A percentile compares a stretch with the other conserved stretches of the same genome.
These are phyloP conservation scores for Salix caprea DNA, from an alignment of 345 rosid species.

Conservation along the genomic window DNA sequence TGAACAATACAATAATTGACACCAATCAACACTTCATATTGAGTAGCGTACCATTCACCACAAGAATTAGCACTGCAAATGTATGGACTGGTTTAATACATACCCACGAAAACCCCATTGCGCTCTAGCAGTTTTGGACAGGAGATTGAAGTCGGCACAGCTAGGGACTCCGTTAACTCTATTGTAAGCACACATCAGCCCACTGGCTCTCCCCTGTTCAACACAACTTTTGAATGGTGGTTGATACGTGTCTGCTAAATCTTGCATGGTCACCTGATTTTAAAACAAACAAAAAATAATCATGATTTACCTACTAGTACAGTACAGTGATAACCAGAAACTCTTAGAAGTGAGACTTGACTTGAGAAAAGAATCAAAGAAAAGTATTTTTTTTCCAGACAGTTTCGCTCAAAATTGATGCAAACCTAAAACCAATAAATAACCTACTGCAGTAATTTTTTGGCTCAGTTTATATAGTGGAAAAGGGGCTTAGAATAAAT, in stretches of 20 bases:
- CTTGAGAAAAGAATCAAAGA: neutral
- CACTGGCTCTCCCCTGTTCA: slow-evolving; percentile 27
- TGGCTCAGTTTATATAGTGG: too few relatives aligned
- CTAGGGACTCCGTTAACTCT: slow-evolving; percentile 29
- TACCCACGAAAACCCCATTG: slow-evolving; percentile 80
- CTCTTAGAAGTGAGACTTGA: slow-evolving; percentile 1
- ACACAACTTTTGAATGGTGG: slow-evolving; percentile 32
- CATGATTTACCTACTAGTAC: neutral
- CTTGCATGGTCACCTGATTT: slow-evolving; percentile 23
- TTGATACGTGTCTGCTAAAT: slow-evolving; percentile 33
- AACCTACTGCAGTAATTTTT: too few relatives aligned
- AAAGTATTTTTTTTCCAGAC: neutral
- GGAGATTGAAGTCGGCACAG: slow-evolving; percentile 28
- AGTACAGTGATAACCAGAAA: neutral
- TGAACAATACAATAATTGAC: slow-evolving; percentile 6
- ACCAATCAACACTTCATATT: neutral
- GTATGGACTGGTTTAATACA: neutral
- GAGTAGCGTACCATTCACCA: neutral
- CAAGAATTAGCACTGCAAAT: neutral
- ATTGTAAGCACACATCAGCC: slow-evolving; percentile 30
- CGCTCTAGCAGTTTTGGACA: slow-evolving; percentile 36
- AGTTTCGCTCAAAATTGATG: neutral
- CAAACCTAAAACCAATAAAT: neutral
- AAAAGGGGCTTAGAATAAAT: too few relatives aligned
- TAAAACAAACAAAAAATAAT: neutral